Evolutionary conservation across 345 rosid genomes (phyloP).

Genomic region (Rhodamnia argentea): DNA sequence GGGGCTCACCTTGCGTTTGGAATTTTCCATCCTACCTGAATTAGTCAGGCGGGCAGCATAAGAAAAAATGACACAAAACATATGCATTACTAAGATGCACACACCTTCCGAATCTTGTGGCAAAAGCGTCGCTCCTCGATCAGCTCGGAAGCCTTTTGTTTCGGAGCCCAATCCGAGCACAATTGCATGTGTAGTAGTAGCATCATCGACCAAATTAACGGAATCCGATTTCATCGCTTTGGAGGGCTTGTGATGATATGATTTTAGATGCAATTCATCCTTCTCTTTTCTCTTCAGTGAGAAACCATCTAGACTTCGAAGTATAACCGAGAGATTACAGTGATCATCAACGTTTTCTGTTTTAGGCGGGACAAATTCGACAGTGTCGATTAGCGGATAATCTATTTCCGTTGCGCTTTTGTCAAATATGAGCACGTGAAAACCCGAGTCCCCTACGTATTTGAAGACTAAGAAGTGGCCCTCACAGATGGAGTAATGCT

Average conservation of each 20-base stretch:
- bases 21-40: background rate
- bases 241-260: too few species aligned
- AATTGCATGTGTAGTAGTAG: too few species aligned
- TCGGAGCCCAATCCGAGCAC: too few species aligned
- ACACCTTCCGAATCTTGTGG: background rate
- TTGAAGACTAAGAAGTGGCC: background rate
- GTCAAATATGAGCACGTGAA: background rate
- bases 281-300: too few species aligned
- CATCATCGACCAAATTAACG: too few species aligned
- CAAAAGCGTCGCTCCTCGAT: too few species aligned
- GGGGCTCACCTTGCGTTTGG: rapidly evolving
- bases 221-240: too few species aligned
- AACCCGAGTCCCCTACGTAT: background rate
- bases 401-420: background rate
- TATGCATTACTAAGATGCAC: background rate
- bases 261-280: too few species aligned
- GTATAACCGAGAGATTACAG: background rate
- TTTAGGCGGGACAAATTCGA: background rate
- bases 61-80: too few species aligned
- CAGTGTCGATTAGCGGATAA: background rate
- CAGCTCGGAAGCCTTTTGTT: too few species aligned
- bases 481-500: background rate
- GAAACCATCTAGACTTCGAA: background rate
- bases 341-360: background rate
- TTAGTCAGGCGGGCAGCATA: background rate